Base-by-base conservation (phyloP, 495 filamentous ascomycete genomes). In the Penicillium daleae region DNA sequence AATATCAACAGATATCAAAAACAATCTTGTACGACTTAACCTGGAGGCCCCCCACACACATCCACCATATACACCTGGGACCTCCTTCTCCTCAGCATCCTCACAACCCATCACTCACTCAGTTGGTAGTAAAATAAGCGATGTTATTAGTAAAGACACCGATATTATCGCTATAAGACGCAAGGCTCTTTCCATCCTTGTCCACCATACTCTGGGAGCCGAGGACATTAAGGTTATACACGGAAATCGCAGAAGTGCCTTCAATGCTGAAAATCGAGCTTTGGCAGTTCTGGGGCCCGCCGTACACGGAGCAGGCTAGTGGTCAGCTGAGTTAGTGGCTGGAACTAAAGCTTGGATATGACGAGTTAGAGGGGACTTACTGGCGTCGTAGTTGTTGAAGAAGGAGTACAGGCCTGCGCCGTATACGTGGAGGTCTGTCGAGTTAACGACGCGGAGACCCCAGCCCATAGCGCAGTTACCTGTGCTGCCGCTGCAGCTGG, bases 211-310 rank as follows among this genome's bases (percentile, higher is more conserved):
- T 46, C 42, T 46, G 9, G 7, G 42, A 46, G 10, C 42, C 21
- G 24, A 46, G 42, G 8, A 46, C 42, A 46, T 46, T 46, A 12
- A 46, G 42, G 42, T 46, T 46, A 46, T 46, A 46, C 7, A 46
- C 21, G 21, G 42, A 12, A 2, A 46, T 46, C 0, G 6, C 42
- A 7, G 42, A 46, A 12, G 17, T 8, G 1, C 42, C 42, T 21
- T 46, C 21, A 5, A 46, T 46, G 42, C 42, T 46, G 42, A 46
- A 46, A 46, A 46, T 24, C 1, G 19, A 12, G 21, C 24, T 46
- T 9, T 46, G 42, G 42, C 42, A 46, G 19, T 46, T 46, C 42
- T 46, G 42, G 3, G 19, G 21, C 12, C 42, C 42, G 0, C 42
- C 42, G 2, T 46, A 46, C 9, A 21, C 10, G 42, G 42, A 24